A percentile compares a stretch with the other conserved stretches of the same genome.
Evolutionary conservation across 352 stramenopile genomes (phyloP).

Genomic region (Globisporangium abappressorium): DNA sequence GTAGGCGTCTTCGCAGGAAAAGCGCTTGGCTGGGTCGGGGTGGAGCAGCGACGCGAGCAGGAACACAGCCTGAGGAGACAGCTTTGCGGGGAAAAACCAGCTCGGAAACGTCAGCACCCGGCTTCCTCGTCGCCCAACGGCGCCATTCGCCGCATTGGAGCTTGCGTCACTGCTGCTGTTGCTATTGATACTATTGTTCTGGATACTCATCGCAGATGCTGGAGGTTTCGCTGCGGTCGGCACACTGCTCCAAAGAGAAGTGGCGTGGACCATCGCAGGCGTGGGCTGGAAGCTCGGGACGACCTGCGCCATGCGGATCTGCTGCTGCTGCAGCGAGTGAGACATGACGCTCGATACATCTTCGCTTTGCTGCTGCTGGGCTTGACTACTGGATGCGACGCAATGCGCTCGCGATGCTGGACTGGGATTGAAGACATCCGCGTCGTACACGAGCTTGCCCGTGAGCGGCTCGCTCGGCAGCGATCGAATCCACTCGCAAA

Average conservation of each 20-base stretch:
- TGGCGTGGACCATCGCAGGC: slow-evolving; percentile 9
- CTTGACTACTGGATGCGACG: background rate
- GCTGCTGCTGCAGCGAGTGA: slow-evolving; percentile 10
- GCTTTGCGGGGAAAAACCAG: slow-evolving; percentile 82
- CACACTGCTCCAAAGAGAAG: slow-evolving; percentile 14
- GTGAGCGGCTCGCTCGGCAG: slow-evolving; percentile 59
- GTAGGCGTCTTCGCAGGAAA: slow-evolving; percentile 80
- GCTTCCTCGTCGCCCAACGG: slow-evolving; percentile 29
- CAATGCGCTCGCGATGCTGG: background rate
- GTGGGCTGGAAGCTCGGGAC: slow-evolving; percentile 15
- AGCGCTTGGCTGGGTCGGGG: slow-evolving; percentile 74
- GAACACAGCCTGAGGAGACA: slow-evolving; percentile 61
- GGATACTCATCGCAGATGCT: slow-evolving; percentile 10
- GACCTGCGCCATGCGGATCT: slow-evolving; percentile 12
- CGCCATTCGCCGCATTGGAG: slow-evolving; percentile 21
- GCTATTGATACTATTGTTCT: slow-evolving; percentile 8
- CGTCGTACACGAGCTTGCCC: slow-evolving; percentile 62
- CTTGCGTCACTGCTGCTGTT: slow-evolving; percentile 7
- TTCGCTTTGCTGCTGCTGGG: background rate
- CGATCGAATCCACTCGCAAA: slow-evolving; percentile 89
- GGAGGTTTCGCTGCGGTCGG: slow-evolving; percentile 13
- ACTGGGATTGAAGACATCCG: slow-evolving; percentile 38
- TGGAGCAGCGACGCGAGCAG: slow-evolving; percentile 81
- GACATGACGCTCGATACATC: slow-evolving; percentile 4
- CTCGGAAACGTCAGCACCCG: slow-evolving; percentile 63